phyloP scores from a whole-genome alignment of 2,329 filamentous ascomycete species.

The Fusarium algeriense region DNA sequence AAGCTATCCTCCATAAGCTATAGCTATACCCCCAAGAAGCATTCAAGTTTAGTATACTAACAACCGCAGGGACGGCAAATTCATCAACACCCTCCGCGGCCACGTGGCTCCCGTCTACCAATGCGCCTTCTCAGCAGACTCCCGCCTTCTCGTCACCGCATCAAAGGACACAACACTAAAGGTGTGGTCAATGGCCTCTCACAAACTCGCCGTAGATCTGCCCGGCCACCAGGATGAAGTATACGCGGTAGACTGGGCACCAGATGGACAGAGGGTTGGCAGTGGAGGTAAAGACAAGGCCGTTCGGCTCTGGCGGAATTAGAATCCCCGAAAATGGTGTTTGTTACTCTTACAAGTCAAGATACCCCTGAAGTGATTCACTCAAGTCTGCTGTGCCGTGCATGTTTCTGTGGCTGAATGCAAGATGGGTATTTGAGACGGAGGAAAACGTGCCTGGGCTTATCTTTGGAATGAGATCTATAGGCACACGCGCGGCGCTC shows the following conservation, averaged over 20 bases:
- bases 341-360: constrained; percentile 38
- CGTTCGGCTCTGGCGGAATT: constrained; percentile 75
- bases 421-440: background rate
- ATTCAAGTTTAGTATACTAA: constrained; percentile 27
- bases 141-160: constrained; percentile 85
- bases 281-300: constrained; percentile 95
- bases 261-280: constrained; percentile 87
- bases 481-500: constrained; percentile 23
- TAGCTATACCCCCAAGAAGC: too few relatives aligned
- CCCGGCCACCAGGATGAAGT: constrained; percentile 94
- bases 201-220: constrained; percentile 83
- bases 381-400: constrained; percentile 24
- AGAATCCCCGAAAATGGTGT: constrained; percentile 39
- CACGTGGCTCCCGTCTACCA: constrained; percentile 94
- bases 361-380: constrained; percentile 43
- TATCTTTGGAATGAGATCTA: constrained; percentile 22
- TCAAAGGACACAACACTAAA: constrained; percentile 95
- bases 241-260: constrained; percentile 94
- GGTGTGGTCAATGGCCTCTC: constrained; percentile 90
- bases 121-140: constrained; percentile 92
- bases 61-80: constrained; percentile 71
- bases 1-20: constrained; percentile 46
- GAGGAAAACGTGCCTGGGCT: constrained; percentile 28
- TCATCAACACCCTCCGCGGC: constrained; percentile 87
- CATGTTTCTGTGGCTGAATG: constrained; percentile 15